A percentile compares a stretch with the other conserved stretches of the same genome.
phyloP scores from a whole-genome alignment of 129 eudicot genomes.

The Mikania micrantha region DNA sequence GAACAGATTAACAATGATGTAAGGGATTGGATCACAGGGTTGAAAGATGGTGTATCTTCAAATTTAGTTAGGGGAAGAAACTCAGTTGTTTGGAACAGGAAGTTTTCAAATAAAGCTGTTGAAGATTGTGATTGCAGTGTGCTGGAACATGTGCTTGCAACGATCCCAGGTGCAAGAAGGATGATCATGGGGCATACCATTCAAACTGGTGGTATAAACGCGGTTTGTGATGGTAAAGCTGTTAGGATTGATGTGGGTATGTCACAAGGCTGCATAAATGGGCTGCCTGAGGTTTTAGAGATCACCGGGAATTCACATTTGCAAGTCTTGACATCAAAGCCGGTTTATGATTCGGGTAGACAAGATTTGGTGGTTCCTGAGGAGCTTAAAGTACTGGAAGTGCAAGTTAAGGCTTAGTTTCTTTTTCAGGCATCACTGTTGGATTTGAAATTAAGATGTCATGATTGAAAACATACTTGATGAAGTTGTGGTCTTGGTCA shows the following conservation, averaged over 20 bases:
- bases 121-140: slow-evolving; percentile 73
- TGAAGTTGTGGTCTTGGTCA: slow-evolving; percentile 5
- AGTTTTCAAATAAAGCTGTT: slow-evolving; percentile 49
- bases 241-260: slow-evolving; percentile 90
- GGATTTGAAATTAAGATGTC: not conserved
- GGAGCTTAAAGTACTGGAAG: not conserved
- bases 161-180: slow-evolving; percentile 84
- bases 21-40: slow-evolving; percentile 74
- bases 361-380: slow-evolving; percentile 1
- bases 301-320: slow-evolving; percentile 36
- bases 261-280: slow-evolving; percentile 66
- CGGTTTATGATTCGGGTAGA: slow-evolving; percentile 22
- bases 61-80: slow-evolving; percentile 44
- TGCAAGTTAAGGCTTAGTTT: slow-evolving; percentile 14
- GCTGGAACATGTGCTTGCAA: slow-evolving; percentile 69
- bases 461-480: not conserved
- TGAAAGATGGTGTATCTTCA: slow-evolving; percentile 26
- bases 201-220: slow-evolving; percentile 65
- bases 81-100: slow-evolving; percentile 70
- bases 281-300: slow-evolving; percentile 84
- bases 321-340: slow-evolving; percentile 60
- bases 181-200: slow-evolving; percentile 95
- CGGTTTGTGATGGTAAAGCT: slow-evolving; percentile 48
- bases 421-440: not conserved
- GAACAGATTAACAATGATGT: slow-evolving; percentile 74